Conservation (phyloP, 441 rosid species). For the Gossypium trilobum region DNA sequence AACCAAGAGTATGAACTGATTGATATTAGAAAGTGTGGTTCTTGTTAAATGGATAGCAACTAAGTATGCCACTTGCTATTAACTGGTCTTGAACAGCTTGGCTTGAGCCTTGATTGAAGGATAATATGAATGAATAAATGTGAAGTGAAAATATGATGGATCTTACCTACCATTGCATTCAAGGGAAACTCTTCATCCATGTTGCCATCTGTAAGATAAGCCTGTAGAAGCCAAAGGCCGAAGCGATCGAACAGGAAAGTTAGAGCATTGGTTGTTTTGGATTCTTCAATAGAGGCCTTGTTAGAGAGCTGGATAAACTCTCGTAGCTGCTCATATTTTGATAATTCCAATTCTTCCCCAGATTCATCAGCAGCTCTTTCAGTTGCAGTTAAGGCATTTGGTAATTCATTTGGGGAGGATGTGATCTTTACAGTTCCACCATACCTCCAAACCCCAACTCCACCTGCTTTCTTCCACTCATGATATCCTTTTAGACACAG, state of each 20-base stretch:
- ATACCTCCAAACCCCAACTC: conserved; percentile 86
- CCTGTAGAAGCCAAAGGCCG: conserved; percentile 66
- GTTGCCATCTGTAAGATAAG: conserved; percentile 59
- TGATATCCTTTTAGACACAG: conserved; percentile 90
- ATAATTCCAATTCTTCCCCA: conserved; percentile 68
- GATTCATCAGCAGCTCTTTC: conserved; percentile 83
- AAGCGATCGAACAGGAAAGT: conserved; percentile 81
- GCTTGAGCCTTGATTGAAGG: background rate
- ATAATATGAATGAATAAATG: background rate
- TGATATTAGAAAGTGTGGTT: background rate
- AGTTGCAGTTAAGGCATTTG: conserved; percentile 43
- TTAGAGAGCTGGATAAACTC: conserved; percentile 81
- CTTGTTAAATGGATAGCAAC: background rate
- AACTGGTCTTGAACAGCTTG: background rate
- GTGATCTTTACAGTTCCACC: conserved; percentile 91
- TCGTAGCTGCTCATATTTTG: conserved; percentile 70
- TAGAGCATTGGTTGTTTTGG: conserved; percentile 55
- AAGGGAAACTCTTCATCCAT: conserved; percentile 51
- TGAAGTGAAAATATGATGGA: conserved; percentile 11
- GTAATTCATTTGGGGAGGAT: conserved; percentile 56
- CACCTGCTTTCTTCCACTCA: conserved; percentile 93
- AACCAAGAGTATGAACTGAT: background rate
- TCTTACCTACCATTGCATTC: conserved; percentile 92
- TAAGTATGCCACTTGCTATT: background rate
- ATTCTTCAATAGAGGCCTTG: conserved; percentile 64